A percentile compares a stretch with the other conserved stretches of the same genome.
phyloP scores from a whole-genome alignment of 2,329 filamentous ascomycete species.

The Xylariaceae sp. region DNA sequence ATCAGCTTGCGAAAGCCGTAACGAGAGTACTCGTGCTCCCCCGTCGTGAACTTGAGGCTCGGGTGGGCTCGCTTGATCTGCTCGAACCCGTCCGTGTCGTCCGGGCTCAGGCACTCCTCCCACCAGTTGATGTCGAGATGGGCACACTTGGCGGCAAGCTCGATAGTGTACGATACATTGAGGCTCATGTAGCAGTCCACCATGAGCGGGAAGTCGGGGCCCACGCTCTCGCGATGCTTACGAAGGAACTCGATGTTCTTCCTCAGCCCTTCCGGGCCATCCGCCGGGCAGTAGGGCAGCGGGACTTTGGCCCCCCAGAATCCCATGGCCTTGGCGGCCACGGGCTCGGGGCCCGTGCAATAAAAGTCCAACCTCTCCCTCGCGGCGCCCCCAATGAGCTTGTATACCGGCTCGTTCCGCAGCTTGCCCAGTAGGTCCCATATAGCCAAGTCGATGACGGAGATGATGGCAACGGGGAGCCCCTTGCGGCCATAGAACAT shows the following conservation, averaged over 20 bases:
- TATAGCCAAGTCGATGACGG: slow-evolving; percentile 85
- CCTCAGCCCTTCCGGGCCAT: slow-evolving; percentile 72
- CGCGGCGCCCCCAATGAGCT: slow-evolving; percentile 87
- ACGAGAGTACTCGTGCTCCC: slow-evolving; percentile 90
- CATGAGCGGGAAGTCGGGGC: slow-evolving; percentile 86
- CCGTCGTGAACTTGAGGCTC: slow-evolving; percentile 87
- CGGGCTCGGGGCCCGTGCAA: slow-evolving; percentile 85
- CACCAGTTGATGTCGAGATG: slow-evolving; percentile 93
- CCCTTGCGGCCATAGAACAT: slow-evolving; percentile 98
- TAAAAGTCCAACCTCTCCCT: slow-evolving; percentile 82
- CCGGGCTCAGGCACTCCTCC: slow-evolving; percentile 88
- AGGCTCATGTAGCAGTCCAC: slow-evolving; percentile 98
- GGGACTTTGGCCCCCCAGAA: slow-evolving; percentile 91
- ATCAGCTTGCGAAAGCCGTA: slow-evolving; percentile 94
- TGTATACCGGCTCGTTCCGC: slow-evolving; percentile 88
- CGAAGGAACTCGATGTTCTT: slow-evolving; percentile 89
- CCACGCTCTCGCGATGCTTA: slow-evolving; percentile 77
- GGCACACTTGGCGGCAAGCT: slow-evolving; percentile 77
- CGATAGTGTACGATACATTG: slow-evolving; percentile 88
- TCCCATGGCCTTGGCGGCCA: slow-evolving; percentile 74
- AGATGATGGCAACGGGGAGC: slow-evolving; percentile 83
- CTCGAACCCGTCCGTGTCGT: slow-evolving; percentile 86
- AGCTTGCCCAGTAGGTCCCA: slow-evolving; percentile 93
- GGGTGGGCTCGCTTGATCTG: slow-evolving; percentile 89
- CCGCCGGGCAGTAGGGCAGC: slow-evolving; percentile 82